phyloP scores from a whole-genome alignment of 2,329 filamentous ascomycete species.

The Paecilomyces fulvus region DNA sequence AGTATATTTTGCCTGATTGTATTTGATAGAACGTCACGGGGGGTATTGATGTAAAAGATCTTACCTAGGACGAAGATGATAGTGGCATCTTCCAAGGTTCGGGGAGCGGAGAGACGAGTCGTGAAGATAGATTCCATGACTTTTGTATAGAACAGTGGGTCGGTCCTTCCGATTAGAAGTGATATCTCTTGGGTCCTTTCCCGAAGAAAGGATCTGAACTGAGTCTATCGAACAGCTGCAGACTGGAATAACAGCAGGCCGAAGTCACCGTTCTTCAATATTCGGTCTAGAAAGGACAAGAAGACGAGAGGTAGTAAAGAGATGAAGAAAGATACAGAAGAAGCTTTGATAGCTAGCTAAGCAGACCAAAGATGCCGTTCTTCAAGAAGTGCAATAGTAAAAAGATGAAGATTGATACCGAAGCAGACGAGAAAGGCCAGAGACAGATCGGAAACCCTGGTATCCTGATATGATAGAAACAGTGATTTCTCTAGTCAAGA shows the following conservation, averaged over 20 bases:
- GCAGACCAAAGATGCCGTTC: not conserved
- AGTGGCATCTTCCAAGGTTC: not conserved
- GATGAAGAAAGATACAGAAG: not conserved
- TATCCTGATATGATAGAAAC: not conserved
- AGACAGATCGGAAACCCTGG: not conserved
- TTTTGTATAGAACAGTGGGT: not conserved
- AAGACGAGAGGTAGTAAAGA: not conserved
- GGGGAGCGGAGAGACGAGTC: not conserved
- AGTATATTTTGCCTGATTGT: not conserved
- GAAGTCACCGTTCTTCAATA: not conserved
- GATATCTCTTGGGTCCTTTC: not conserved
- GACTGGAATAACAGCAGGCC: not conserved
- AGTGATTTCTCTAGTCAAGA: not conserved
- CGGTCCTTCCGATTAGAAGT: not conserved
- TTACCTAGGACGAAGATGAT: not conserved
- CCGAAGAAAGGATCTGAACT: not conserved
- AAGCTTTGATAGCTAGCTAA: not conserved
- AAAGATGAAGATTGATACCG: not conserved
- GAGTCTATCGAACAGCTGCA: not conserved
- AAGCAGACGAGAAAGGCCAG: not conserved
- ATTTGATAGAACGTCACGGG: no score
- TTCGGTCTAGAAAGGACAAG: not conserved
- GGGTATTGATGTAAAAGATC: not conserved
- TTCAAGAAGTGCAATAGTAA: not conserved
- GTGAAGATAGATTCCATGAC: not conserved